Evolutionary conservation across 345 rosid genomes (phyloP).

Genomic region (Arabidopsis thaliana): TAIR10.1 NC_003074.8:20707501-20708000

Average conservation of each 20-base stretch:
- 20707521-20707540: background rate
- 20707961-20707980: background rate
- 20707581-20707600: background rate
- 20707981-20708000: background rate
- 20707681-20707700: background rate
- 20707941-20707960: background rate
- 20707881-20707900: background rate
- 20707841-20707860: background rate
- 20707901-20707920: background rate
- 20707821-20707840: background rate
- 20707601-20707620: background rate
- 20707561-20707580: background rate
- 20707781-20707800: background rate
- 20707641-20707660: background rate
- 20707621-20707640: background rate
- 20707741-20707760: background rate
- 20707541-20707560: background rate
- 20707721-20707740: background rate
- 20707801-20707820: background rate
- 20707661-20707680: background rate
- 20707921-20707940: background rate
- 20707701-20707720: background rate
- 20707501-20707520: background rate
- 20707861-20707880: background rate
- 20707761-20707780: conserved; percentile 25